Percentiles rank a stretch among this genome's conserved stretches.
Conservation (phyloP, 202 grass and related monocot species). For the Sporobolus alterniflorus region DNA sequence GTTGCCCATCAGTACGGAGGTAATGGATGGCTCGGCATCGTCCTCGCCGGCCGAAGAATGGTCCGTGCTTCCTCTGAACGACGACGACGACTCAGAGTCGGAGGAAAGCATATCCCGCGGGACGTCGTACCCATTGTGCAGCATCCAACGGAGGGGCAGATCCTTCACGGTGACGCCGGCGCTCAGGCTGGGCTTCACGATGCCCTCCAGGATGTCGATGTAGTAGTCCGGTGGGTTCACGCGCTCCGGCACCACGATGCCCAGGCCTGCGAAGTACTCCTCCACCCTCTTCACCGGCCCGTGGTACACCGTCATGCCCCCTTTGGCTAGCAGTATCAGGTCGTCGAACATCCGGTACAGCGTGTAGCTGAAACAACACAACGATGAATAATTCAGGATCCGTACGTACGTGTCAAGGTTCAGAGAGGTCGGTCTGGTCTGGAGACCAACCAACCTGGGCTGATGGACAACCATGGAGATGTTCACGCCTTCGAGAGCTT, state of each 20-base stretch:
- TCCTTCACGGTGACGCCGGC: conserved; percentile 66
- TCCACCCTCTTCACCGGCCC: conserved; percentile 94
- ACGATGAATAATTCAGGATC: not conserved
- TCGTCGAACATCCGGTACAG: conserved; percentile 94
- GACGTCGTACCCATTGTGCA: conserved; percentile 92
- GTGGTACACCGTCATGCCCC: conserved; percentile 87
- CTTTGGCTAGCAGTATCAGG: conserved; percentile 93
- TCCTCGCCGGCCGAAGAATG: not conserved
- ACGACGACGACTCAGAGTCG: conserved; percentile 49
- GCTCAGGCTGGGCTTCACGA: conserved; percentile 73
- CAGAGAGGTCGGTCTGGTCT: too few species aligned
- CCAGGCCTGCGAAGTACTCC: conserved; percentile 82
- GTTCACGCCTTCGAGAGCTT: conserved; percentile 94
- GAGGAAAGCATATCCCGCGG: conserved; percentile 75
- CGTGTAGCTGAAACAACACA: conserved; percentile 64
- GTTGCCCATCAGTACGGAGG: conserved; percentile 60
- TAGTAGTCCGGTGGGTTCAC: conserved; percentile 98
- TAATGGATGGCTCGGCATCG: conserved; percentile 27
- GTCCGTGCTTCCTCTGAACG: conserved; percentile 25
- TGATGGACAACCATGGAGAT: conserved; percentile 99
- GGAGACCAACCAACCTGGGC: conserved; percentile 84
- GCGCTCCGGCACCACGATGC: conserved; percentile 86
- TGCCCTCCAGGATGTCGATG: conserved; percentile 97
- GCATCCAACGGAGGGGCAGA: conserved; percentile 90
- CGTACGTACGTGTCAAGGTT: too few species aligned